A percentile compares a stretch with the other conserved stretches of the same genome.
Evolutionary conservation across 73 alveolate species (phyloP).

Genomic region (Urostyla sp.): DNA sequence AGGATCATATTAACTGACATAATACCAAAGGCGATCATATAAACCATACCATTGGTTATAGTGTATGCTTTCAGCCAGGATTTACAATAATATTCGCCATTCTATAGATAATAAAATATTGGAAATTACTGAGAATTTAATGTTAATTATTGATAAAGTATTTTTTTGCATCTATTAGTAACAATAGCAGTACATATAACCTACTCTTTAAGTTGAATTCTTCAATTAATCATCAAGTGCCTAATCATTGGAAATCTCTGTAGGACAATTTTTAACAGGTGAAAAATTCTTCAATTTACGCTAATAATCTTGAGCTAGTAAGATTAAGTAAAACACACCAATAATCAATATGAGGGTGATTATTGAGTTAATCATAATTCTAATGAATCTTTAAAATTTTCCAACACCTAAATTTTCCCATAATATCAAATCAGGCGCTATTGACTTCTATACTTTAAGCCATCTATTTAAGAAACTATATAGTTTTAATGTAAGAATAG

Average conservation of each 20-base stretch:
- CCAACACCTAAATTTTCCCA: conserved; percentile 38
- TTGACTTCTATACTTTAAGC: conserved; percentile 27
- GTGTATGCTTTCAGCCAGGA: conserved; percentile 51
- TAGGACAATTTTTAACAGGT: conserved; percentile 27
- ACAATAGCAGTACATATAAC: conserved; percentile 35
- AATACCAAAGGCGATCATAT: conserved; percentile 55
- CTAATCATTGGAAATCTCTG: background rate
- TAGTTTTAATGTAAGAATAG: background rate
- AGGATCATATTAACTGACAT: conserved; percentile 43
- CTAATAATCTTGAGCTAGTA: conserved; percentile 4
- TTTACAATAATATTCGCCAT: conserved; percentile 37
- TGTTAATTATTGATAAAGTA: background rate
- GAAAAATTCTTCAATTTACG: background rate
- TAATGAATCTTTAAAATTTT: conserved; percentile 18
- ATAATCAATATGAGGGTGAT: conserved; percentile 4
- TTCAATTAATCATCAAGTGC: conserved; percentile 11
- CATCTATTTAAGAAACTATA: conserved; percentile 39
- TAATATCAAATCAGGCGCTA: conserved; percentile 24
- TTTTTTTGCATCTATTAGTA: background rate
- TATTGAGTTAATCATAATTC: background rate
- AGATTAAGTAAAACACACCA: background rate
- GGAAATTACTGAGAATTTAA: background rate
- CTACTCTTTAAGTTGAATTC: background rate
- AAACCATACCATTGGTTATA: conserved; percentile 47
- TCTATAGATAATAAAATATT: too few species aligned